Percentiles rank a stretch among this genome's conserved stretches.
Evolutionary conservation across 441 rosid genomes (phyloP).

Genomic region (Mallotus repandus): DNA sequence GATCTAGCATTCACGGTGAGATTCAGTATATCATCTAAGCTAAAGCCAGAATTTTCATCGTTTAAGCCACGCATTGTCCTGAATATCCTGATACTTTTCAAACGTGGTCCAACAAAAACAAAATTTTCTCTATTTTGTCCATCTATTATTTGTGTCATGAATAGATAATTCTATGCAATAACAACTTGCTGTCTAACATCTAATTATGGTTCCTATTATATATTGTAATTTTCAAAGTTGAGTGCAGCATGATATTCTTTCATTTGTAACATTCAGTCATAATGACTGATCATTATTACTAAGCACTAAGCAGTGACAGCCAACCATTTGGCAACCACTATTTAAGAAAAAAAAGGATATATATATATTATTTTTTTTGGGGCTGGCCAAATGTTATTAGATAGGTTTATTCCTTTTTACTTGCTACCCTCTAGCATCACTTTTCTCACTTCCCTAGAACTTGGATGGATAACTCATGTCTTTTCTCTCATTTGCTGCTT

Average conservation of each 20-base stretch:
- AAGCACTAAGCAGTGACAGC: neutral
- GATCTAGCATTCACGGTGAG: constrained; percentile 71
- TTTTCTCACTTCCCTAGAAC: too few species aligned
- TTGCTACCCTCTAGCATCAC: too few species aligned
- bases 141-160: neutral
- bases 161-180: neutral
- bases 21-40: neutral
- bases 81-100: neutral
- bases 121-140: neutral
- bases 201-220: neutral
- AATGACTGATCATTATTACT: neutral
- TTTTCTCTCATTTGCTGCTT: neutral
- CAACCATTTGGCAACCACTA: neutral
- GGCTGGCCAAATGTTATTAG: too few species aligned
- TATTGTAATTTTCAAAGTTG: neutral
- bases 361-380: too few species aligned
- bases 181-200: neutral
- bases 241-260: neutral
- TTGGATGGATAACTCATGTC: neutral
- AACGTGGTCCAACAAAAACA: constrained; percentile 6
- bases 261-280: neutral
- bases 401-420: too few species aligned
- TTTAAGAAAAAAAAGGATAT: too few species aligned
- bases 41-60: constrained; percentile 8
- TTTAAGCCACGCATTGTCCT: neutral